Conservation (phyloP, 305 asterid genomes). For the Ilex paraguariensis region DNA sequence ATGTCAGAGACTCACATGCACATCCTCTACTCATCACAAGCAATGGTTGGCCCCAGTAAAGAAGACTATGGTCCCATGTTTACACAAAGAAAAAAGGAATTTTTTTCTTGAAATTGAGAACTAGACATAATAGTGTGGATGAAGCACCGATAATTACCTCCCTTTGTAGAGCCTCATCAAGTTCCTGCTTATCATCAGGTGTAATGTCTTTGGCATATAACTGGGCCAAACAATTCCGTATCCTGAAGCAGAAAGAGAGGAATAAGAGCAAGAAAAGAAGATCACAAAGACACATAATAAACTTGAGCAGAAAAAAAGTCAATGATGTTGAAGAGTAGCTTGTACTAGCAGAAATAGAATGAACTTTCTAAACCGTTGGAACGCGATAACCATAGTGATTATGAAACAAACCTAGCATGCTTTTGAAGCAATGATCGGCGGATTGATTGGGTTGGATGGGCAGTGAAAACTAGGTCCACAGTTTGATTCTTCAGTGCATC, state of each 20-base stretch:
- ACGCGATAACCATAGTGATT: not conserved
- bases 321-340: no score
- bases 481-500: conserved; percentile 96
- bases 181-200: conserved; percentile 91
- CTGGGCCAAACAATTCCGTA: conserved; percentile 79
- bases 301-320: not conserved
- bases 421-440: conserved; percentile 95
- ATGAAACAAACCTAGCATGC: conserved; percentile 67
- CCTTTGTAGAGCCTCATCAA: conserved; percentile 89
- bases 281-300: conserved; percentile 8
- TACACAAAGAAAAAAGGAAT: no score
- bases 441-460: conserved; percentile 93
- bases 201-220: conserved; percentile 77
- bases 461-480: conserved; percentile 92
- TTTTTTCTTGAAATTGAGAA: not conserved
- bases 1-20: no score
- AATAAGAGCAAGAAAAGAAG: conserved; percentile 7
- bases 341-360: no score
- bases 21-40: no score
- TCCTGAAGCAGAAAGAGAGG: conserved; percentile 37
- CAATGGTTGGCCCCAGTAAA: no score
- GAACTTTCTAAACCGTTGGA: no score
- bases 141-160: conserved; percentile 46
- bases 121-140: conserved; percentile 2
- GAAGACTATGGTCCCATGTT: no score